Evolutionary conservation across 1,139 yeast species (phyloP).

Genomic region (Arxiozyma bovina): DNA sequence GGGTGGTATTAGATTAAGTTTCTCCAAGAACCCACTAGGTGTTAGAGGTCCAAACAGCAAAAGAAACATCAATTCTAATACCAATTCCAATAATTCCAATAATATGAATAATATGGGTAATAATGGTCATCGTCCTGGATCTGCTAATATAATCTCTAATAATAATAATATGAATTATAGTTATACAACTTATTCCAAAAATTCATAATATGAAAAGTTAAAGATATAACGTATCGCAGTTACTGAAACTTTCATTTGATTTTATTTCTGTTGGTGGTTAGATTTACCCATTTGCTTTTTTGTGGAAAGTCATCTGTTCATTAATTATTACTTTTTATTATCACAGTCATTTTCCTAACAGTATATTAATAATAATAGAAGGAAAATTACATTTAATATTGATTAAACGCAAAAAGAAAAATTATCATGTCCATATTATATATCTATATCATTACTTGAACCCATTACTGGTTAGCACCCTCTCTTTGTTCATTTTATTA

Average conservation of each 20-base stretch:
- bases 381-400: no score
- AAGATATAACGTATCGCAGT: not conserved
- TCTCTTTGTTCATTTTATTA: not conserved
- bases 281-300: not conserved
- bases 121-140: conserved; percentile 1
- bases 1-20: conserved; percentile 90
- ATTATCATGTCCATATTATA: not conserved
- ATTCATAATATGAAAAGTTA: not conserved
- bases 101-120: conserved; percentile 1
- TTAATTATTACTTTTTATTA: no score
- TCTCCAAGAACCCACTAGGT: conserved; percentile 92
- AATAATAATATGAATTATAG: conserved; percentile 3
- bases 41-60: conserved; percentile 56
- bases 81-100: not conserved
- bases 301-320: no score
- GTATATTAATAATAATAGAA: no score
- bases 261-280: not conserved
- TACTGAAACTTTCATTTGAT: not conserved
- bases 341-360: not conserved
- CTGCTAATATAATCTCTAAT: not conserved
- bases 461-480: not conserved
- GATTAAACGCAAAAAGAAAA: not conserved
- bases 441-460: no score
- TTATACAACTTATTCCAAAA: conserved; percentile 3
- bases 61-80: conserved; percentile 13